Evolutionary conservation across 106 monocot species (phyloP).

Genomic region (Apostasia shenzhenica): DNA sequence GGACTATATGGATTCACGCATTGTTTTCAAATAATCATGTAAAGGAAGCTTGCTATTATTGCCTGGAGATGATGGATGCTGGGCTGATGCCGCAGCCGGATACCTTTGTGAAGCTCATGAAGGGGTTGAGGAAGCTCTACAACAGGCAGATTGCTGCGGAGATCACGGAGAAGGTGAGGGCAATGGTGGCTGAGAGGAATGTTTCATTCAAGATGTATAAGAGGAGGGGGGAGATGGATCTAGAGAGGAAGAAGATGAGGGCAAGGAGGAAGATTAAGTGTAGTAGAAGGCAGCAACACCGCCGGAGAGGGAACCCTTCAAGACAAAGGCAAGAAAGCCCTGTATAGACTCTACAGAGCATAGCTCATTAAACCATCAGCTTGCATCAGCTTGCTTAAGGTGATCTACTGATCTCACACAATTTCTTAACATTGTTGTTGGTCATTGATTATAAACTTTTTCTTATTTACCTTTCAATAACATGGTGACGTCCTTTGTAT

Average conservation of each 20-base stretch:
- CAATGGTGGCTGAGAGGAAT: slow-evolving; percentile 81
- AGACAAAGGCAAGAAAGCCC: too few species aligned
- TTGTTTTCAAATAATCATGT: slow-evolving; percentile 64
- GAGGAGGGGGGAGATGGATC: slow-evolving; percentile 65
- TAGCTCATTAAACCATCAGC: too few species aligned
- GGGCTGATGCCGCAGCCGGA: slow-evolving; percentile 92
- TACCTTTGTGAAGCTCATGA: slow-evolving; percentile 93
- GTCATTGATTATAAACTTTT: too few species aligned
- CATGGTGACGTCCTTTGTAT: too few species aligned
- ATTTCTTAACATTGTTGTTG: too few species aligned
- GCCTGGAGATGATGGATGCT: slow-evolving; percentile 83
- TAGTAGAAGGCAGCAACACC: background rate
- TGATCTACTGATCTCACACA: too few species aligned
- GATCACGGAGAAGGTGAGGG: slow-evolving; percentile 88
- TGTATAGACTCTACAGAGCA: too few species aligned
- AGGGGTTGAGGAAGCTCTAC: slow-evolving; percentile 83
- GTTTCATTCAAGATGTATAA: slow-evolving; percentile 90
- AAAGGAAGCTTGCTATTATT: slow-evolving; percentile 78
- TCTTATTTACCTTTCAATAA: too few species aligned
- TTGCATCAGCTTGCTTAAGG: too few species aligned
- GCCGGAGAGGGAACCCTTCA: too few species aligned
- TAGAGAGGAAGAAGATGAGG: slow-evolving; percentile 49
- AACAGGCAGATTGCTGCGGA: slow-evolving; percentile 77
- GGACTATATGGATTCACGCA: slow-evolving; percentile 98
- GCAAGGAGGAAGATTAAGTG: slow-evolving; percentile 20